These are phyloP conservation scores for Cryptococcus hybrid DNA, from an alignment of 1,284 basidiomycete genomes.

Conservation along the genomic window DNA sequence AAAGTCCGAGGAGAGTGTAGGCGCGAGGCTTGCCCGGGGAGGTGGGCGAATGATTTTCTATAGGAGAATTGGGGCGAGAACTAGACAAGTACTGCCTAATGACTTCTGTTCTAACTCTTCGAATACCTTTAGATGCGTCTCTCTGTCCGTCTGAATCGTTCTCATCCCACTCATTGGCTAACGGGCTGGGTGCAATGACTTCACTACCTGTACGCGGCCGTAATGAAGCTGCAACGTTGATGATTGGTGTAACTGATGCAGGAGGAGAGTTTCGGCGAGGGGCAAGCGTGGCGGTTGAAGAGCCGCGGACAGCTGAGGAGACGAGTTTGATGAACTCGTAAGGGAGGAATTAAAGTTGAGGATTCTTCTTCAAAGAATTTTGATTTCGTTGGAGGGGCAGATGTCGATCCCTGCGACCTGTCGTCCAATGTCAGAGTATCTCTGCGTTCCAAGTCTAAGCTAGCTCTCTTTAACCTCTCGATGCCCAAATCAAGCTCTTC, in stretches of 20 bases:
- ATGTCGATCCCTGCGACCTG: slow-evolving; percentile 12
- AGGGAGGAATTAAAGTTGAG: too few species aligned
- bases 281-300: slow-evolving; percentile 4
- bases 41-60: slow-evolving; percentile 3
- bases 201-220: slow-evolving; percentile 29
- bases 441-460: slow-evolving; percentile 34
- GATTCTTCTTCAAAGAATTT: slow-evolving; percentile 36
- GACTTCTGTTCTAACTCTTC: slow-evolving; percentile 27
- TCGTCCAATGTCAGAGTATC: slow-evolving; percentile 5
- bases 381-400: slow-evolving; percentile 39
- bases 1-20: slow-evolving; percentile 26
- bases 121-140: slow-evolving; percentile 8
- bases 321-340: too few species aligned
- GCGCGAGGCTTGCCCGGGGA: slow-evolving; percentile 28
- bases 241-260: neutral
- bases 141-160: neutral
- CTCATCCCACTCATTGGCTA: neutral
- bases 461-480: slow-evolving; percentile 39
- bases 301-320: slow-evolving; percentile 1
- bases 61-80: neutral
- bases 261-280: neutral
- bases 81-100: slow-evolving; percentile 4
- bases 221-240: slow-evolving; percentile 1
- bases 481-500: slow-evolving; percentile 44
- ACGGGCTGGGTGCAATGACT: slow-evolving; percentile 33